These are phyloP conservation scores for Penicillium nordicum DNA, from an alignment of 2,329 filamentous ascomycete genomes.

Conservation along the genomic window DNA sequence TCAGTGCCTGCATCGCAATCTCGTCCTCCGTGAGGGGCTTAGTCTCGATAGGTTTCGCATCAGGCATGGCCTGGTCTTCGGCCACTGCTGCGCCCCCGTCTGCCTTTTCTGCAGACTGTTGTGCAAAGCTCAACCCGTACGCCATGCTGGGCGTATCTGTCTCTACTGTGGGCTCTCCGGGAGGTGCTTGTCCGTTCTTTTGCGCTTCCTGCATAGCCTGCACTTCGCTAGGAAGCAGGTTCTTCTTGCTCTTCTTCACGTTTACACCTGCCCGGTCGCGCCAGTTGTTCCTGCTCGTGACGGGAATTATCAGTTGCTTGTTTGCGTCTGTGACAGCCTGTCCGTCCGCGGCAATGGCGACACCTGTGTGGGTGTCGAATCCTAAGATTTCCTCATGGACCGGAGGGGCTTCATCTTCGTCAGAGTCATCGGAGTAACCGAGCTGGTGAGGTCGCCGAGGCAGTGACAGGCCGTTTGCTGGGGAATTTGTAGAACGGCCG, in stretches of 20 bases:
- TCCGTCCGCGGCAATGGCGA: slow-evolving; percentile 40
- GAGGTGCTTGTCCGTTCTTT: slow-evolving; percentile 30
- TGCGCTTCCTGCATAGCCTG: slow-evolving; percentile 47
- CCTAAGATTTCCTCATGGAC: slow-evolving; percentile 50
- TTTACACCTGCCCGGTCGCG: slow-evolving; percentile 47
- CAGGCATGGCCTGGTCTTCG: slow-evolving; percentile 30
- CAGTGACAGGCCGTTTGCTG: slow-evolving; percentile 22
- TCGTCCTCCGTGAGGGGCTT: slow-evolving; percentile 57
- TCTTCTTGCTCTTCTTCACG: slow-evolving; percentile 60
- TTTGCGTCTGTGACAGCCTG: slow-evolving; percentile 38
- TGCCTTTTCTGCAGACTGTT: slow-evolving; percentile 20
- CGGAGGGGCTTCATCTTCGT: slow-evolving; percentile 37
- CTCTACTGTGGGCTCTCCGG: slow-evolving; percentile 43
- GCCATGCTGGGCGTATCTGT: slow-evolving; percentile 51
- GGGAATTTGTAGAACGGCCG: slow-evolving; percentile 14
- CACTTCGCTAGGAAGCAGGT: slow-evolving; percentile 57
- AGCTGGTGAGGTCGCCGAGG: slow-evolving; percentile 31
- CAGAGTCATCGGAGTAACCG: slow-evolving; percentile 53
- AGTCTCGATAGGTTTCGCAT: slow-evolving; percentile 21
- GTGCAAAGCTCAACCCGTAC: slow-evolving; percentile 54
- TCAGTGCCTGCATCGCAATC: slow-evolving; percentile 63
- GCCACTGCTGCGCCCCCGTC: slow-evolving; percentile 17
- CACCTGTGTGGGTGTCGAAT: slow-evolving; percentile 49
- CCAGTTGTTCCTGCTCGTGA: slow-evolving; percentile 82
- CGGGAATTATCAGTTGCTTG: slow-evolving; percentile 71